Conservation (phyloP, 192 early-diverging fungal genomes). For the Coemansia sp. region DNA sequence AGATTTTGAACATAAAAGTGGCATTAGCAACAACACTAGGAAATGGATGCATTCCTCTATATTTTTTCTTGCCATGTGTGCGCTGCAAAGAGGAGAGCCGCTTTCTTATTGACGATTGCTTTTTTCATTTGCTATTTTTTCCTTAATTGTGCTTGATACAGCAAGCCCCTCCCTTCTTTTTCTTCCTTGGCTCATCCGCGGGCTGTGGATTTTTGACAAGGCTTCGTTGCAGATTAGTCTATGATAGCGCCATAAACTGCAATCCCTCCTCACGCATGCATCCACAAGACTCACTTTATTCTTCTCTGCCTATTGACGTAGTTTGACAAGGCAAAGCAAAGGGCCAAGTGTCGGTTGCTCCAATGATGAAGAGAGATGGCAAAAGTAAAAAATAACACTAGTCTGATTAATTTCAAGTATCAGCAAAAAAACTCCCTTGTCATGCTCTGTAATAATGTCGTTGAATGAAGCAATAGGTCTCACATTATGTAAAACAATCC, state of each 20-base stretch:
- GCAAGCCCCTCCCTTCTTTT: background rate
- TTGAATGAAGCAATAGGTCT: too few relatives aligned
- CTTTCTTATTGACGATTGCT: background rate
- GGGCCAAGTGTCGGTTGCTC: too few relatives aligned
- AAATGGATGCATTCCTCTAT: background rate
- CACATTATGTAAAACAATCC: background rate
- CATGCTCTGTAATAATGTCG: too few relatives aligned
- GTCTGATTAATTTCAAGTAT: too few relatives aligned
- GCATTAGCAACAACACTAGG: background rate
- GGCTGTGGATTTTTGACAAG: background rate
- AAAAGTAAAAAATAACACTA: too few relatives aligned
- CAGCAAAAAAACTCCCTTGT: too few relatives aligned
- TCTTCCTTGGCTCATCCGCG: background rate
- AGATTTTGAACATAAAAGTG: too few relatives aligned
- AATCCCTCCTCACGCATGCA: background rate
- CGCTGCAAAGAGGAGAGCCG: background rate
- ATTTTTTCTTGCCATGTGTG: background rate
- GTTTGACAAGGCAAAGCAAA: background rate
- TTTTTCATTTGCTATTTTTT: background rate
- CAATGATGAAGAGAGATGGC: too few relatives aligned
- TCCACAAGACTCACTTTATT: background rate
- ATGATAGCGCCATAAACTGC: background rate
- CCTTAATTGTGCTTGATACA: background rate
- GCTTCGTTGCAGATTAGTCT: background rate
- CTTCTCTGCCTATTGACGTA: background rate